Evolutionary conservation across 169 alveolate genomes (phyloP), one percentile per base, ranked within the genome.

Genomic region (Plasmodium billcollinsi): DNA sequence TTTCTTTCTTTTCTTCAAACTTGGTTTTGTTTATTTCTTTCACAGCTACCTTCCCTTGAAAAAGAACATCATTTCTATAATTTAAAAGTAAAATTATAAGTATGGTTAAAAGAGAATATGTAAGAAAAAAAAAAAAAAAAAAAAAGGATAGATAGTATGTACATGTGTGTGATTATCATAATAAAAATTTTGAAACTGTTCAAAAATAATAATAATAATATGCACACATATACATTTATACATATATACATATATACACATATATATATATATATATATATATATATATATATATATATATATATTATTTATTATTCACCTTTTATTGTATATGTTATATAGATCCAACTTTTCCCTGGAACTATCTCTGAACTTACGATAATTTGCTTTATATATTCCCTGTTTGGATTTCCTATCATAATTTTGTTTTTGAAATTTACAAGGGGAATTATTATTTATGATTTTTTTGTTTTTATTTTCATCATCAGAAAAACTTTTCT

Each of bases 401-500:
- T 69, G n/a, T 7, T 24, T 47, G 6, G 26, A 61, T 61, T 7
- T 15, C 39, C 5, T n/a, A 33, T 66, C 15, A 8, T 29, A 12
- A 26, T 26, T 18, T 62, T 62, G n/a, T 0, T 62, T 62, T 26
- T 62, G 20, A 11, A 7, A 33, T 33, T 33, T 33, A 33, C 45
- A 33, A 33, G 45, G 45, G 1, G 45, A 33, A 33, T 33, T 5
- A 33, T 33, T 33, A 33, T 33, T 33, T 33, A 33, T 33, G 9
- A 33, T 33, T 11, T 21, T 20, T 21, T 26, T 62, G 26, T 8
- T 26, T 62, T 62, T 43, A n/a, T 73, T n/a, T 26, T 66, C 78
- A 14, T 66, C 72, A 9, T 80, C 80, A 9, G 76, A 80, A 20
- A 80, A 15, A 6, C 63, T 24, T 45, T 80, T 80, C 12, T 20